phyloP scores from a whole-genome alignment of 2,329 filamentous ascomycete species.

The Claviceps africana region DNA sequence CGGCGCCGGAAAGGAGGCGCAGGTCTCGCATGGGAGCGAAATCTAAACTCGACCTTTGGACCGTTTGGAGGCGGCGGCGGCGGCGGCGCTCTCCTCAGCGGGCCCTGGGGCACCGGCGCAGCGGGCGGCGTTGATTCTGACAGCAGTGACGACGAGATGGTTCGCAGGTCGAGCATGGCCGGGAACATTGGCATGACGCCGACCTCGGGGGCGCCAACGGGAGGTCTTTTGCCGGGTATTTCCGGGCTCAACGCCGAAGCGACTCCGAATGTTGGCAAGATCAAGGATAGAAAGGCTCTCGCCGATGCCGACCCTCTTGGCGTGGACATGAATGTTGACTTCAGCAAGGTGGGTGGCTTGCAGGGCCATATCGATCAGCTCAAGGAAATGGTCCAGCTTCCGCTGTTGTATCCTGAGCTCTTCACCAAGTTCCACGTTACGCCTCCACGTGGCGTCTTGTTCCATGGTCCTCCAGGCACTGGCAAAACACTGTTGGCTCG shows the following conservation, averaged over 20 bases:
- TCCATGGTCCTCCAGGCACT: constrained; percentile 92
- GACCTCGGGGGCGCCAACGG: constrained; percentile 31
- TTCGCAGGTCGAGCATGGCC: constrained; percentile 40
- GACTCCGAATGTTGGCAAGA: constrained; percentile 74
- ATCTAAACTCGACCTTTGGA: constrained; percentile 76
- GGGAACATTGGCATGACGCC: constrained; percentile 52
- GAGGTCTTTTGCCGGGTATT: constrained; percentile 29
- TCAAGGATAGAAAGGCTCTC: constrained; percentile 82
- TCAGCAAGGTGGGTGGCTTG: constrained; percentile 84
- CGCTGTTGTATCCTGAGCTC: constrained; percentile 85
- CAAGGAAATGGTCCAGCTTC: constrained; percentile 96
- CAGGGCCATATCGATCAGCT: constrained; percentile 91
- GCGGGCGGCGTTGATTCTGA: constrained; percentile 79
- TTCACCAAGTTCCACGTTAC: constrained; percentile 87
- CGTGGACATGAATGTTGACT: constrained; percentile 83
- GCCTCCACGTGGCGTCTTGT: constrained; percentile 84
- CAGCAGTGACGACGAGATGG: constrained; percentile 86
- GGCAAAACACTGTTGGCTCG: constrained; percentile 95
- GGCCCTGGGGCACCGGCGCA: constrained; percentile 60
- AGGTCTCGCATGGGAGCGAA: constrained; percentile 56
- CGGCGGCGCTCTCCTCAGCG: constrained; percentile 54
- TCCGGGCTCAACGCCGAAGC: constrained; percentile 29
- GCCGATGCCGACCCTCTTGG: constrained; percentile 91
- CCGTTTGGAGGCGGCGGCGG: constrained; percentile 83
- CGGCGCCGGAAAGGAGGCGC: constrained; percentile 50